These are phyloP conservation scores for Talaromyces funiculosus DNA, from an alignment of 2,329 filamentous ascomycete genomes.

Conservation along the genomic window DNA sequence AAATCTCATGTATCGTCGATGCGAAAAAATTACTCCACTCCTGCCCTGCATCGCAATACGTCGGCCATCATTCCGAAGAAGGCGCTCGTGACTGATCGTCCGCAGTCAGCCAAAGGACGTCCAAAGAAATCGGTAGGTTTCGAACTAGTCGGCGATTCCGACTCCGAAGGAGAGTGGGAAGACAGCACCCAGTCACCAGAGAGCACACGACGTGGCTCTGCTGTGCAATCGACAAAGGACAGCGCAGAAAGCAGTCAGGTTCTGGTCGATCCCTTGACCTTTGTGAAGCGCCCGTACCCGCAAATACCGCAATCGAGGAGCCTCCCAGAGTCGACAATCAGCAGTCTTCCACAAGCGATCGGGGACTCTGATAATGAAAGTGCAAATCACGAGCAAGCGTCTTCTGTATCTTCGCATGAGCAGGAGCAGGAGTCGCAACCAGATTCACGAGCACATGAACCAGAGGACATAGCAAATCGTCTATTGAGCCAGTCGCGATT, in stretches of 20 bases:
- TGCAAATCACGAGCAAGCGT: constrained; percentile 19
- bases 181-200: constrained; percentile 45
- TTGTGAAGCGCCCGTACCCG: constrained; percentile 37
- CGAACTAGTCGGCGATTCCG: constrained; percentile 37
- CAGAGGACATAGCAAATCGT: constrained; percentile 33
- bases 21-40: constrained; percentile 43
- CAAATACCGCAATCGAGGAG: constrained; percentile 35
- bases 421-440: constrained; percentile 20
- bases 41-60: constrained; percentile 35
- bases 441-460: constrained; percentile 23
- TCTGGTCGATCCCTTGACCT: constrained; percentile 35
- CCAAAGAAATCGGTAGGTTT: constrained; percentile 44
- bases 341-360: constrained; percentile 22
- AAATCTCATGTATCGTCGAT: constrained; percentile 31
- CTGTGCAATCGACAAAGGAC: constrained; percentile 29
- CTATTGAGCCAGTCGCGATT: constrained; percentile 36
- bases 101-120: constrained; percentile 31
- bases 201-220: constrained; percentile 42
- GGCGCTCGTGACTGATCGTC: constrained; percentile 29
- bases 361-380: constrained; percentile 20
- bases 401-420: constrained; percentile 13
- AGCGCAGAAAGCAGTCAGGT: constrained; percentile 31
- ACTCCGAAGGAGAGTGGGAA: constrained; percentile 42
- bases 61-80: constrained; percentile 37
- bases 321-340: constrained; percentile 33